These are phyloP conservation scores for Zancudomyces culisetae DNA, from an alignment of 371 early-diverging fungal genomes.

Conservation along the genomic window DNA sequence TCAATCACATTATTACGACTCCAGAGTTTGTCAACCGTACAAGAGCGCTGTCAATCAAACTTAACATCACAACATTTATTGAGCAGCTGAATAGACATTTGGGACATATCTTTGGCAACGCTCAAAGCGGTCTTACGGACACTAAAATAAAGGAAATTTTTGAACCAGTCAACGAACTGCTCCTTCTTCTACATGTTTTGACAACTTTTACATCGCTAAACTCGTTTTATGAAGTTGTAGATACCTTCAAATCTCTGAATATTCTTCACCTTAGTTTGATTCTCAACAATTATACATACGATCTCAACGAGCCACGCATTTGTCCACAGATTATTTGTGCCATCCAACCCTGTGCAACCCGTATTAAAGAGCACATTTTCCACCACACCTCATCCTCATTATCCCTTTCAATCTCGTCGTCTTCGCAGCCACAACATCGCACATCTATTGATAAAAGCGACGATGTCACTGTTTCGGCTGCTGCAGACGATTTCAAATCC, in stretches of 20 bases:
- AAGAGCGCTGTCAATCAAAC: slow-evolving; percentile 61
- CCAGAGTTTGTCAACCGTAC: slow-evolving; percentile 55
- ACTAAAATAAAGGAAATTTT: slow-evolving; percentile 6
- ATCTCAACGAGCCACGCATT: slow-evolving; percentile 43
- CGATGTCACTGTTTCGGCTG: too few relatives aligned
- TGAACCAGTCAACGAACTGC: slow-evolving; percentile 49
- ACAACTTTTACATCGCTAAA: slow-evolving; percentile 43
- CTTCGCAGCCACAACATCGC: too few relatives aligned
- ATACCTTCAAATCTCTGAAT: slow-evolving; percentile 41
- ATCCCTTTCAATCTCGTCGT: too few relatives aligned
- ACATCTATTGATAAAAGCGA: too few relatives aligned
- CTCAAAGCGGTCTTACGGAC: slow-evolving; percentile 10
- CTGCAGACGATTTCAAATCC: too few relatives aligned
- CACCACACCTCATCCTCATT: too few relatives aligned
- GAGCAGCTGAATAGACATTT: slow-evolving; percentile 52
- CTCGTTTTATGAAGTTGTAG: slow-evolving; percentile 48
- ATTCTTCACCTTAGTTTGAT: slow-evolving; percentile 47
- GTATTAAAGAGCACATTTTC: neutral
- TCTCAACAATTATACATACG: slow-evolving; percentile 62
- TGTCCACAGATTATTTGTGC: slow-evolving; percentile 1
- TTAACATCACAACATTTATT: slow-evolving; percentile 57
- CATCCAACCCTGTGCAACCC: neutral
- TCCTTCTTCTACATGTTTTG: slow-evolving; percentile 63
- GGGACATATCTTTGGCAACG: neutral
- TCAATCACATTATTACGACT: slow-evolving; percentile 59